Evolutionary conservation across 768 basidiomycete genomes (phyloP), one percentile per base, ranked within the genome.

Genomic region (Tephrocybe sp.): DNA sequence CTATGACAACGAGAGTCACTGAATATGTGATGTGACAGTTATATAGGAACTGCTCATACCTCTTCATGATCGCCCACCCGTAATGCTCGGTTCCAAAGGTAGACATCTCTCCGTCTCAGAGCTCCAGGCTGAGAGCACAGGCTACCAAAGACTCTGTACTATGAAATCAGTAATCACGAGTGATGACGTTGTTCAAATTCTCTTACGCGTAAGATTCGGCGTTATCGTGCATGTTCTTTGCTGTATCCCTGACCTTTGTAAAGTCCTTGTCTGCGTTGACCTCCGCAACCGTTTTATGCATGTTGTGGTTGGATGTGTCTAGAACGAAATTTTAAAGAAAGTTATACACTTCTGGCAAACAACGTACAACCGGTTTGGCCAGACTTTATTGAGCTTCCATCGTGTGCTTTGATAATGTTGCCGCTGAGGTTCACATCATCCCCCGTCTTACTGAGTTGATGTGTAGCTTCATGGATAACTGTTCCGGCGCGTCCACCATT

Each of bases 71-170:
- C 10, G 9, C 42, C 42, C 42, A n/a, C 42, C 31, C 30, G 23
- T 31, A 43, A 31, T 30, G 42, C 42, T n/a, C 42, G 42, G 22
- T 43, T 31, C 42, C 42, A 43, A 8, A 12, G 26, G 42, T 31
- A 23, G n/a, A 43, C 23, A 43, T 43, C 42, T 31, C 42, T 43
- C 13, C 30, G 42, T 5, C 16, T 12, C n/a, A 43, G 26, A n/a
- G 42, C 42, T 32, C 42, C 42, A 17, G 42, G 42, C n/a, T 43
- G 42, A 31, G 42, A 43, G 42, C 42, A 43, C 14, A 43, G 23
- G 26, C 42, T 43, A 43, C 26, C 42, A 43, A 43, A 32, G 12
- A 43, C 13, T 31, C 42, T 43, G 22, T 43, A 6, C 11, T 30
- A 5, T 16, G n/a, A 43, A 10, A n/a, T 43, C 26, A 43, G 30